Evolutionary conservation across 305 asterid species (phyloP), one percentile per base, ranked within the genome.

Genomic region (Fraxinus greggii): DNA sequence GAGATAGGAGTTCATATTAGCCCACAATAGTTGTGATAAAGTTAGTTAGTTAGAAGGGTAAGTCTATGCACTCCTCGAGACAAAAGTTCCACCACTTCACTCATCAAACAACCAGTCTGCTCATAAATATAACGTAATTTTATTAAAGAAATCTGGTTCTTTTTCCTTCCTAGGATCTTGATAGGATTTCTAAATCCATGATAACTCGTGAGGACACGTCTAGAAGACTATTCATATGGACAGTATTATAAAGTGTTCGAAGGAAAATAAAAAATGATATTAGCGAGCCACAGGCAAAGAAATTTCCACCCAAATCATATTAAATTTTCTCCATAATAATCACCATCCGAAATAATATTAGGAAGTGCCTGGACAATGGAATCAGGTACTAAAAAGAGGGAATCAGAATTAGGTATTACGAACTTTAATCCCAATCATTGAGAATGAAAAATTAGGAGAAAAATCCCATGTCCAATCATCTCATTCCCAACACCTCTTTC

Each of bases 391-490:
- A 75, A 72, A 38, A 67, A 59, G 74, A 54, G 36, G 67, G 5
- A 13, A 31, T 21, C 77, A 13, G 76, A 61, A 73, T 72, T 23
- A n/a, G 76, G 26, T 72, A 72, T n/a, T 32, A 70, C 35, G 72
- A 82, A 76, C 23, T 69, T 38, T 35, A 82, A 82, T 67, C 21
- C 79, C 76, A 56, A 79, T 67, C 2, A 75, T 31, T 15, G 80
- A 38, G 69, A 76, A 81, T 51, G 73, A 40, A 80, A 80, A 83
- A 59, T 40, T 54, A 76, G 75, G 76, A 87, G 81, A 78, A 75
- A 87, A 56, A 26, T 31, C 79, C 82, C 83, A 85, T 59, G 84
- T n/a, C n/a, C n/a, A n/a, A n/a, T n/a, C n/a, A n/a, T n/a, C n/a
- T n/a, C n/a, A n/a, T n/a, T n/a, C n/a, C n/a, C n/a, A n/a, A n/a